These are phyloP conservation scores for Hura crepitans DNA, from an alignment of 441 rosid genomes.

Conservation along the genomic window DNA sequence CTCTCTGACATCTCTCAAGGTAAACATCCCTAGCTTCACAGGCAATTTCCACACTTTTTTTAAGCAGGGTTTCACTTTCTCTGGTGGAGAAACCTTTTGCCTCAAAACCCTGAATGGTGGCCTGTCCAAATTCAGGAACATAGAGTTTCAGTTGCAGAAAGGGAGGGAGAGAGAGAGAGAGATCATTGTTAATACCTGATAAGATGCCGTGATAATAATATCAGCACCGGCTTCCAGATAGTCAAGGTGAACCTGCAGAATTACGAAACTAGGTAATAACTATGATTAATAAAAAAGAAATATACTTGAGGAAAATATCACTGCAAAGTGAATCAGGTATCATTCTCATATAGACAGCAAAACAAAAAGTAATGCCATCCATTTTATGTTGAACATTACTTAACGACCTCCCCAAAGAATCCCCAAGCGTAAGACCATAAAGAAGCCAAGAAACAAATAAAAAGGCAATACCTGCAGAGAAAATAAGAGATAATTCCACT, in stretches of 20 bases:
- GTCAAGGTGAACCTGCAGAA: constrained; percentile 74
- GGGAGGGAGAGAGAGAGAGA: constrained; percentile 4
- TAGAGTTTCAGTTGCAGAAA: neutral
- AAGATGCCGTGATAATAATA: constrained; percentile 69
- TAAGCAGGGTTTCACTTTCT: constrained; percentile 61
- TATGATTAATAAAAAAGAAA: neutral
- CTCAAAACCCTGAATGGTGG: constrained; percentile 82
- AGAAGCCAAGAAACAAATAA: neutral
- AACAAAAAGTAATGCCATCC: neutral
- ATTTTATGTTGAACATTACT: neutral
- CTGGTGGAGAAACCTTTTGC: constrained; percentile 67
- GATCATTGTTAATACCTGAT: constrained; percentile 47
- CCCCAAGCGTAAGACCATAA: neutral
- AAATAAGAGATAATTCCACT: constrained; percentile 13
- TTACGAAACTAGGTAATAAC: constrained; percentile 15
- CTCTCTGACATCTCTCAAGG: constrained; percentile 38
- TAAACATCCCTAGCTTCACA: constrained; percentile 59
- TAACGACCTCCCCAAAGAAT: neutral
- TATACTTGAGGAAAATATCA: neutral
- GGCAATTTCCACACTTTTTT: constrained; percentile 71
- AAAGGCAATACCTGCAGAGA: neutral
- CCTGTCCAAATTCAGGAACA: constrained; percentile 39
- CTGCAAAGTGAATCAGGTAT: neutral
- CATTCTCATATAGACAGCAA: neutral
- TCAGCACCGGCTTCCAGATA: constrained; percentile 96